Conservation (phyloP, 768 basidiomycete species). For the Amanita thiersii region DNA sequence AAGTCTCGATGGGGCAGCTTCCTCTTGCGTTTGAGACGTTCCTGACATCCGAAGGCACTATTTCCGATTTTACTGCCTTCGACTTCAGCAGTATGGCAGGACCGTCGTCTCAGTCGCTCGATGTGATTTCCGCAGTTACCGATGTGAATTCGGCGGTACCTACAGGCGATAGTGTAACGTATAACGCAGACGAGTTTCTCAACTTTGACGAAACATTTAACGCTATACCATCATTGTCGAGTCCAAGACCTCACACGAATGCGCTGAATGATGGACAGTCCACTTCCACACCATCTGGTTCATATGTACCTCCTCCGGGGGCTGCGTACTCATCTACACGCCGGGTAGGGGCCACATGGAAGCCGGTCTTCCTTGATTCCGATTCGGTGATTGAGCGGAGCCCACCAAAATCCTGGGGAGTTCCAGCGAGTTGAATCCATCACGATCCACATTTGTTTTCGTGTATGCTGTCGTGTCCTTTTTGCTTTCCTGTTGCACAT, state of each 20-base stretch:
- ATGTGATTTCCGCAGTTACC: slow-evolving; percentile 5
- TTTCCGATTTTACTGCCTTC: slow-evolving; percentile 19
- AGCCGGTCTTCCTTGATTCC: slow-evolving; percentile 14
- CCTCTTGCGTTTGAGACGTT: slow-evolving; percentile 7
- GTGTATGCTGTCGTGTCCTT: slow-evolving; percentile 14
- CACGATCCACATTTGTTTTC: slow-evolving; percentile 2
- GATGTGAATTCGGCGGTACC: slow-evolving; percentile 16
- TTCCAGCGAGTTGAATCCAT: slow-evolving; percentile 15
- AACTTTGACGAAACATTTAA: slow-evolving; percentile 21
- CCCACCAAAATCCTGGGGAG: slow-evolving; percentile 18
- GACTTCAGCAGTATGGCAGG: slow-evolving; percentile 11
- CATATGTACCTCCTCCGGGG: slow-evolving; percentile 49
- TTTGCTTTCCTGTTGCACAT: slow-evolving; percentile 12
- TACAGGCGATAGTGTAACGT: slow-evolving; percentile 10
- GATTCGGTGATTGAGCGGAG: slow-evolving; percentile 22
- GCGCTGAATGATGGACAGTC: slow-evolving; percentile 13
- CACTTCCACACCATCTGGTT: slow-evolving; percentile 13
- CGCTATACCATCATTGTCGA: slow-evolving; percentile 6
- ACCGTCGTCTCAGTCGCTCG: slow-evolving; percentile 7
- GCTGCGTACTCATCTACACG: slow-evolving; percentile 40
- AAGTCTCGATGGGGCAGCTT: slow-evolving; percentile 24
- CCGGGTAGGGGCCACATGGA: slow-evolving; percentile 50
- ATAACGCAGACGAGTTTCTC: slow-evolving; percentile 29
- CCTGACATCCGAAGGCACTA: slow-evolving; percentile 10
- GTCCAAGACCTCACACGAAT: slow-evolving; percentile 10